Evolutionary conservation across 768 basidiomycete genomes (phyloP).

Genomic region (Lyophyllum semitale): DNA sequence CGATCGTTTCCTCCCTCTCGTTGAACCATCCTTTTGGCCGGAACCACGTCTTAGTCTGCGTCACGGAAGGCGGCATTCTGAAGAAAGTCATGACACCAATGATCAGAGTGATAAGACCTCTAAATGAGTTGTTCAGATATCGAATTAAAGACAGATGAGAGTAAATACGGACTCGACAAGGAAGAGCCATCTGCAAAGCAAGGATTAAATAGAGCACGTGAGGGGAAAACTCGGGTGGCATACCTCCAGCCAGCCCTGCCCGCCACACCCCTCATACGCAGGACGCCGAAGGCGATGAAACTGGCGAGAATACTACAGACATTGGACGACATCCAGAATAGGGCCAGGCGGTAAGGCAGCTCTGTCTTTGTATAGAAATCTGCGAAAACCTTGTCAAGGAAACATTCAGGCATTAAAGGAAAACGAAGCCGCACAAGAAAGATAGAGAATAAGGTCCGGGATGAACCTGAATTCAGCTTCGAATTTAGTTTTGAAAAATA

Average conservation of each 20-base stretch:
- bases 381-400: constrained; percentile 13
- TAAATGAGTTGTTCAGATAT: constrained; percentile 7
- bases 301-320: constrained; percentile 47
- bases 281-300: constrained; percentile 63
- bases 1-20: constrained; percentile 60
- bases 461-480: constrained; percentile 41
- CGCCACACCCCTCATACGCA: constrained; percentile 56
- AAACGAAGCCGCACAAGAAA: constrained; percentile 46
- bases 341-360: constrained; percentile 54
- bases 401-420: neutral
- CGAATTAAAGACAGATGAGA: neutral
- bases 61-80: constrained; percentile 61
- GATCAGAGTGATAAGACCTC: constrained; percentile 49
- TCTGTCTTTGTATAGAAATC: constrained; percentile 64
- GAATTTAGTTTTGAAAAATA: neutral
- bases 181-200: constrained; percentile 48
- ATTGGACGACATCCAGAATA: constrained; percentile 56
- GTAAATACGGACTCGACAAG: constrained; percentile 43
- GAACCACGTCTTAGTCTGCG: constrained; percentile 59
- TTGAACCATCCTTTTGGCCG: constrained; percentile 66
- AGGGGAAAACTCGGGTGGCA: neutral
- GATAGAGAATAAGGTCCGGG: constrained; percentile 61
- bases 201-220: neutral
- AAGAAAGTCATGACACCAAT: constrained; percentile 59
- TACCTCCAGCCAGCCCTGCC: constrained; percentile 54